These are phyloP conservation scores for Jimgerdemannia lactiflua DNA, from an alignment of 192 early-diverging fungal genomes.

Conservation along the genomic window DNA sequence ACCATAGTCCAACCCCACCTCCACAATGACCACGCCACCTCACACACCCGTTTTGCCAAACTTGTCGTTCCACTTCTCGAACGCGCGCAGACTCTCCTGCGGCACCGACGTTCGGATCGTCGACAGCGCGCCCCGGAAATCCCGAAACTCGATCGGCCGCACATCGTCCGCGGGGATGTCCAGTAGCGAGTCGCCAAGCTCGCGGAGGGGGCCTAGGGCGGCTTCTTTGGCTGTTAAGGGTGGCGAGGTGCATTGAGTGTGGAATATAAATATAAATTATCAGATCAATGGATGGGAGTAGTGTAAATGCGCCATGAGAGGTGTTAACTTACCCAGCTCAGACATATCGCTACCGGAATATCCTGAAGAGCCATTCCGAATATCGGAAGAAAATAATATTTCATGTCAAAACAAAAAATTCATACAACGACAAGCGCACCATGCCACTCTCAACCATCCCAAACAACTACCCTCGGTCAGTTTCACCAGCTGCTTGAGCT, in stretches of 20 bases:
- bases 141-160: conserved; percentile 64
- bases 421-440: no score
- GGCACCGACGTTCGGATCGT: background rate
- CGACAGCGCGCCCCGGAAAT: conserved; percentile 68
- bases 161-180: conserved; percentile 56
- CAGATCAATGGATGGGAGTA: no score
- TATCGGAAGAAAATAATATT: no score
- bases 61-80: background rate
- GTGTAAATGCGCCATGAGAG: no score
- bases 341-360: conserved; percentile 16
- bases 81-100: background rate
- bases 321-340: background rate
- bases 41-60: background rate
- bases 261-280: no score
- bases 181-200: conserved; percentile 45
- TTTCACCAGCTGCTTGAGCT: conserved; percentile 59
- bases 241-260: no score
- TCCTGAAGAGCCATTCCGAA: conserved; percentile 18
- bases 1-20: no score
- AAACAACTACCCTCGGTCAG: conserved; percentile 39
- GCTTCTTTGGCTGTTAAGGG: background rate
- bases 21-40: no score
- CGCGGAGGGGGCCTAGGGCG: conserved; percentile 57
- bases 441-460: no score
- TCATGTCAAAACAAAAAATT: no score